Conservation (phyloP, 768 basidiomycete species). For the Hericium coralloides region DNA sequence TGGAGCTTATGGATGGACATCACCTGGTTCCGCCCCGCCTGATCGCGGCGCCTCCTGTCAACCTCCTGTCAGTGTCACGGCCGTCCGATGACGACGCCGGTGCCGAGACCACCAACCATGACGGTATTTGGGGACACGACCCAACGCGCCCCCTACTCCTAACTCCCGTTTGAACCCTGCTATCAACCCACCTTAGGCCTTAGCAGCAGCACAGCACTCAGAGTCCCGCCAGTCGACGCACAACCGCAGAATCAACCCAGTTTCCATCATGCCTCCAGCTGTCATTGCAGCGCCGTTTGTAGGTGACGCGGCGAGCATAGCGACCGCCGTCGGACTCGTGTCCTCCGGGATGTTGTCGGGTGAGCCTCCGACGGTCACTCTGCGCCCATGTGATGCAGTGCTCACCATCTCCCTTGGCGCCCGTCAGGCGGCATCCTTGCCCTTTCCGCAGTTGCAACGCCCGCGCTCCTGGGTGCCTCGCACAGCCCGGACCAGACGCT, state of each 20-base stretch:
- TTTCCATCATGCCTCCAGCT: background rate
- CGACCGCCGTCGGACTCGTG: background rate
- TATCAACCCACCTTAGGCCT: too few relatives aligned
- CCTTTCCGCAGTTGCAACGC: background rate
- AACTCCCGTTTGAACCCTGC: too few relatives aligned
- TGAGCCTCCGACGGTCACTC: background rate
- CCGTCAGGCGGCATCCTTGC: background rate
- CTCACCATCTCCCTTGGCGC: background rate
- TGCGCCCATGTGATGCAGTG: background rate
- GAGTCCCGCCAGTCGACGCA: too few relatives aligned
- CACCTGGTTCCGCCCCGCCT: too few relatives aligned
- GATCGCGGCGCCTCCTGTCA: too few relatives aligned
- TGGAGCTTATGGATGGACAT: too few relatives aligned
- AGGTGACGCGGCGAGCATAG: background rate
- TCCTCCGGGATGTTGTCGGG: background rate
- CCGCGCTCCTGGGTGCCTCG: background rate
- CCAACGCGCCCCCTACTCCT: too few relatives aligned
- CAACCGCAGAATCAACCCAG: background rate
- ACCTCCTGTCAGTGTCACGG: too few relatives aligned
- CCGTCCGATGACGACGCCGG: too few relatives aligned
- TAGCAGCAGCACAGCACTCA: too few relatives aligned
- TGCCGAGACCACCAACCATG: too few relatives aligned
- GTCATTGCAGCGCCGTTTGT: background rate
- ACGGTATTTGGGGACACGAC: too few relatives aligned
- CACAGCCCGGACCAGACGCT: background rate